A percentile compares a stretch with the other conserved stretches of the same genome.
phyloP scores from a whole-genome alignment of 805 yeast genomes.

The Ogataea salicorniae region DNA sequence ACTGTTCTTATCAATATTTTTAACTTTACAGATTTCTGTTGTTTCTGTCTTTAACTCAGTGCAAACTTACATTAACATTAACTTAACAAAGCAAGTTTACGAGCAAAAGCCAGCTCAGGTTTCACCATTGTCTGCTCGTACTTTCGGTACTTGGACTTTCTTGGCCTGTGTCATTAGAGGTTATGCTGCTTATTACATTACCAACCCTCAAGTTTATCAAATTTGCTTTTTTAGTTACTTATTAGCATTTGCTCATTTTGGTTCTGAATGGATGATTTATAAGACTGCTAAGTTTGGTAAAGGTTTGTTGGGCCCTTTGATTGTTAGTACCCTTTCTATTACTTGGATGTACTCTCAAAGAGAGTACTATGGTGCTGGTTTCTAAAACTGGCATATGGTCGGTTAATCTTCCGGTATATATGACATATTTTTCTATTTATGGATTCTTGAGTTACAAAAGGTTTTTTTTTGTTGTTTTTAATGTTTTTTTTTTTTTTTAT shows the following conservation, averaged over 20 bases:
- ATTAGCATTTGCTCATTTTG: constrained; percentile 82
- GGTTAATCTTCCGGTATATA: too few species aligned
- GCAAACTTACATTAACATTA: constrained; percentile 73
- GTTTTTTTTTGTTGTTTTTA: too few species aligned
- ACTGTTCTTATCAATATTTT: constrained; percentile 7
- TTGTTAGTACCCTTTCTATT: constrained; percentile 70
- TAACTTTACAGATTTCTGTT: constrained; percentile 48
- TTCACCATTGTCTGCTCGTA: constrained; percentile 72
- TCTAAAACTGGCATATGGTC: neutral
- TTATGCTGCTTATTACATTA: constrained; percentile 78
- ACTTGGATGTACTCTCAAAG: constrained; percentile 77
- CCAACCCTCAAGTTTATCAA: constrained; percentile 66
- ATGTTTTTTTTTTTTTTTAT: too few species aligned
- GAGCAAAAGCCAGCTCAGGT: constrained; percentile 57
- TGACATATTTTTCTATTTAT: too few species aligned
- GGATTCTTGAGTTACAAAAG: too few species aligned
- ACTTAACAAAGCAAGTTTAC: constrained; percentile 77
- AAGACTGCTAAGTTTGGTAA: constrained; percentile 79
- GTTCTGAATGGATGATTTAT: constrained; percentile 74
- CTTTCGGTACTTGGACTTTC: constrained; percentile 98
- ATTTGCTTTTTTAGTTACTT: constrained; percentile 74
- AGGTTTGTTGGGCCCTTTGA: constrained; percentile 84
- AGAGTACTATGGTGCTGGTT: constrained; percentile 45
- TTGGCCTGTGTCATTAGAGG: constrained; percentile 78
- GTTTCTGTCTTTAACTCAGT: constrained; percentile 90